These are phyloP conservation scores for Vicia faba DNA, from an alignment of 306 rosid species.

Conservation along the genomic window DNA sequence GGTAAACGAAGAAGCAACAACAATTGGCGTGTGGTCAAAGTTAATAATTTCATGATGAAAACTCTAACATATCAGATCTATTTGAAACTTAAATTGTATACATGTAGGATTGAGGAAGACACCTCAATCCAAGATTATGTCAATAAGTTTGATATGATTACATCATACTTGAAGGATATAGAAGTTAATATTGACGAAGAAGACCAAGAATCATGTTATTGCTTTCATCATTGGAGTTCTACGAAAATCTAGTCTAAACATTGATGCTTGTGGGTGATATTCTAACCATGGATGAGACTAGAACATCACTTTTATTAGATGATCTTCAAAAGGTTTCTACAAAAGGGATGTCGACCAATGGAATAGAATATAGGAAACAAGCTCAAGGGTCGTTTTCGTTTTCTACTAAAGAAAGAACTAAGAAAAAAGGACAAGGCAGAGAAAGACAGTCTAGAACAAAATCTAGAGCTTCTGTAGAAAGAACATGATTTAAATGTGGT, in stretches of 20 bases:
- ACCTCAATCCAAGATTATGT: neutral
- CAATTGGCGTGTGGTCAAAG: neutral
- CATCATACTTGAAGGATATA: conserved; percentile 1
- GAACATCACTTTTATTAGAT: no score
- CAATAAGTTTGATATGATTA: neutral
- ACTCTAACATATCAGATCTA: neutral
- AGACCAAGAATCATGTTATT: neutral
- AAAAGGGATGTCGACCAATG: no score
- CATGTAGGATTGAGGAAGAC: neutral
- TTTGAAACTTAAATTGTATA: neutral
- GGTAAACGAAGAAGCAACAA: neutral
- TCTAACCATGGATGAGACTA: no score
- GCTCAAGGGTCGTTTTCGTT: no score
- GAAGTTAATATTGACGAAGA: neutral
- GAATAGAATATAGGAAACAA: no score
- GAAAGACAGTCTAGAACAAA: no score
- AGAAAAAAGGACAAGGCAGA: no score
- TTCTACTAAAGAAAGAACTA: no score
- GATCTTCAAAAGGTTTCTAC: no score
- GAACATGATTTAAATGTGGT: no score
- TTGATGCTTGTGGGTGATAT: no score
- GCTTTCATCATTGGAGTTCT: neutral
- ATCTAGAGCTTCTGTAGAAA: no score
- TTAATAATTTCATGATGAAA: neutral
- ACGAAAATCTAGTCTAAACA: neutral